A percentile compares a stretch with the other conserved stretches of the same genome.
phyloP scores from a whole-genome alignment of 179 eudicot species.

The Actinidia chinensis region DNA sequence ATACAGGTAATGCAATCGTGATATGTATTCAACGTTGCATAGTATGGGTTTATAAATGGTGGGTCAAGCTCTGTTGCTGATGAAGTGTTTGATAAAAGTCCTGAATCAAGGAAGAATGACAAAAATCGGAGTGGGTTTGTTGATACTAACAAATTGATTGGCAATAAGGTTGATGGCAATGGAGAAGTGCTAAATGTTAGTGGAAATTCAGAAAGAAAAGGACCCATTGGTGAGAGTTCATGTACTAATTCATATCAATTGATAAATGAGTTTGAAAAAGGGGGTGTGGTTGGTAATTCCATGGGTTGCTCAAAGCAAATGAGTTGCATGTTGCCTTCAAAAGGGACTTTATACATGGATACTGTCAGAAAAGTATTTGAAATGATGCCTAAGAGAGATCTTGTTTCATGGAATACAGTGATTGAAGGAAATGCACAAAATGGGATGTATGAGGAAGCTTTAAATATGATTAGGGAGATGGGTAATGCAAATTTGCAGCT shows the following conservation, averaged over 20 bases:
- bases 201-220: not conserved
- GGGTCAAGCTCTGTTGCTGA: not conserved
- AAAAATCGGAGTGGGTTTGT: not conserved
- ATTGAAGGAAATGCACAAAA: slow-evolving; percentile 70
- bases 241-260: slow-evolving; percentile 10
- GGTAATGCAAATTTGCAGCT: slow-evolving; percentile 47
- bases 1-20: slow-evolving; percentile 81
- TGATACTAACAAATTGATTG: slow-evolving; percentile 6
- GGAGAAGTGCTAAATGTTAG: not conserved
- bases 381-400: slow-evolving; percentile 61
- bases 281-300: not conserved
- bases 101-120: slow-evolving; percentile 16
- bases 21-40: slow-evolving; percentile 73
- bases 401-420: slow-evolving; percentile 86
- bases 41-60: not conserved
- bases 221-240: not conserved
- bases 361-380: slow-evolving; percentile 72
- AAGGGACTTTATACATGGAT: slow-evolving; percentile 18
- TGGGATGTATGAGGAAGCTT: slow-evolving; percentile 66
- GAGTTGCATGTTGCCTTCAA: not conserved
- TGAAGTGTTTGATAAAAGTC: slow-evolving; percentile 52
- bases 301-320: slow-evolving; percentile 9
- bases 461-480: slow-evolving; percentile 62
- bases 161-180: not conserved
- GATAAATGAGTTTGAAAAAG: not conserved